Evolutionary conservation across 2,329 filamentous ascomycete genomes (phyloP), one percentile per base, ranked within the genome.

Genomic region (Berkeleyomyces basicola): DNA sequence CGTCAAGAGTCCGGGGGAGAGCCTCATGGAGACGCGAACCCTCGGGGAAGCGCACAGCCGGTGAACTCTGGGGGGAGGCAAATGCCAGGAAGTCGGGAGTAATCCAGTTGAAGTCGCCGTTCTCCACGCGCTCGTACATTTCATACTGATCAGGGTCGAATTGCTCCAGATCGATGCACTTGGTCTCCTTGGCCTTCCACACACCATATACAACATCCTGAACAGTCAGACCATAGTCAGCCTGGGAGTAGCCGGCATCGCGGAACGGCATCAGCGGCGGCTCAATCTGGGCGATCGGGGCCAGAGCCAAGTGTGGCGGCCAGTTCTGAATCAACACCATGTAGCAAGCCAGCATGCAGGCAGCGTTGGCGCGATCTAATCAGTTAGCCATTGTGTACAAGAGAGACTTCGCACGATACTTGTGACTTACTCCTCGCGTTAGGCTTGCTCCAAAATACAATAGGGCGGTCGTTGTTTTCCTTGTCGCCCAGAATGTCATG

Each of bases 61-160:
- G 88, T 63, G 82, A 79, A 69, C 91, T 86, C 73, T 97, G 90
- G 9, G 93, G 93, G 23, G 92, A 97, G 53, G 93, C 93, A 72
- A 99, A 97, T 31, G 93, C 93, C 60, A 99, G 82, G 76, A 99
- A 99, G 70, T 91, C 79, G 7, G 92, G 91, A 4, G 91, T 95
- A 64, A 99, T 82, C 93, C 93, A 99, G 82, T 99, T 99, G 86
- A 99, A 99, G 76, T 99, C 93, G 66, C 93, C 93, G 78, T 96
- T 90, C 72, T 99, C 93, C 23, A 99, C 93, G 64, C 93, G 83
- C 76, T 99, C 93, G 69, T 83, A 99, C 72, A 83, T 87, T 76
- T 99, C 93, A 72, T 99, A 99, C 82, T 96, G 90, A 75, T 96
- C 91, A 23, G 99, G 81, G 70, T 92, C 91, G 71, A 99, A 99